phyloP scores from a whole-genome alignment of 2,329 filamentous ascomycete species.

The Diaporthe citri region DNA sequence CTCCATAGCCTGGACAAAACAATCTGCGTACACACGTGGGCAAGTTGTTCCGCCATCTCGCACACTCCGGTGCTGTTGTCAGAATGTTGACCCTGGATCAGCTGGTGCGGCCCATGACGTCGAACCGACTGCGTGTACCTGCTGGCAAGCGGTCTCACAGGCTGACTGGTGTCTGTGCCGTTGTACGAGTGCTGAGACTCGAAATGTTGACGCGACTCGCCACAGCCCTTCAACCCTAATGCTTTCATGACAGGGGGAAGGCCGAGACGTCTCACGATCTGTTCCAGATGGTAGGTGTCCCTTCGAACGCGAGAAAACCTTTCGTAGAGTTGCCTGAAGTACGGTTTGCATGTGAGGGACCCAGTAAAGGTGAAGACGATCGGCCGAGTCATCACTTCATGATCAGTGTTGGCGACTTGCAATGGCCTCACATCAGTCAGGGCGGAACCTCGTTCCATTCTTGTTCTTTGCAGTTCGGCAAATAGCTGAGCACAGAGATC shows the following conservation, averaged over 20 bases:
- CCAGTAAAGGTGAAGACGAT: background rate
- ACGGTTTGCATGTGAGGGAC: too few species aligned
- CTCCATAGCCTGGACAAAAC: slow-evolving; percentile 67
- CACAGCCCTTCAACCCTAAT: background rate
- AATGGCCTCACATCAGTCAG: background rate
- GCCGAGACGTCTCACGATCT: slow-evolving; percentile 61
- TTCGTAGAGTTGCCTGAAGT: background rate
- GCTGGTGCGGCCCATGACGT: too few species aligned
- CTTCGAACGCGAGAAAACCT: slow-evolving; percentile 40
- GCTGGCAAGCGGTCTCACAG: too few species aligned
- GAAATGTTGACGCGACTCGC: background rate
- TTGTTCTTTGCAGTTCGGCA: slow-evolving; percentile 55
- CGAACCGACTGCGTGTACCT: too few species aligned
- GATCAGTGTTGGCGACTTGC: too few species aligned
- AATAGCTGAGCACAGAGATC: slow-evolving; percentile 51
- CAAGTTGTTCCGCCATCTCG: slow-evolving; percentile 60
- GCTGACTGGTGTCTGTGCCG: too few species aligned
- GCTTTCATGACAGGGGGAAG: slow-evolving; percentile 68
- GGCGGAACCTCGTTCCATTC: slow-evolving; percentile 46
- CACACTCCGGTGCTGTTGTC: too few species aligned
- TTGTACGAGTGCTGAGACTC: too few species aligned
- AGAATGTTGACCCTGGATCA: background rate
- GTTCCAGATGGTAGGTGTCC: slow-evolving; percentile 63
- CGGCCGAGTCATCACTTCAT: background rate
- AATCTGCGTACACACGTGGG: slow-evolving; percentile 66